Percentiles rank a stretch among this genome's conserved stretches.
These are phyloP conservation scores for Acanthamoeba lenticulata DNA, from an alignment of 208 protist genomes.

Conservation along the genomic window DNA sequence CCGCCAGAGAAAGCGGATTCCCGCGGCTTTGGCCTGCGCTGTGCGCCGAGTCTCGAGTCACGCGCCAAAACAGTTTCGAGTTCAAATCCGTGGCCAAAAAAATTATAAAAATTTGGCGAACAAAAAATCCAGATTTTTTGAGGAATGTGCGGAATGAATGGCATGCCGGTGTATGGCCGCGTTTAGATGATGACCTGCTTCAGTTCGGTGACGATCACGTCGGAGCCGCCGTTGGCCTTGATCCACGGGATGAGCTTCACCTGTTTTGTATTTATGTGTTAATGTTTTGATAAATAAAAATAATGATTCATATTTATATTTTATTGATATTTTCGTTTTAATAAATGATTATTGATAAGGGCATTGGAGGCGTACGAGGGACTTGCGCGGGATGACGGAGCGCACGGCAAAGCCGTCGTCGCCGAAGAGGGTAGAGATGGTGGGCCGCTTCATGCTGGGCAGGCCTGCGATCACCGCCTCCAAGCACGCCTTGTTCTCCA, in stretches of 20 bases:
- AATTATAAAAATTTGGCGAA: too few relatives aligned
- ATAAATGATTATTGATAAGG: background rate
- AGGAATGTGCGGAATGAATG: background rate
- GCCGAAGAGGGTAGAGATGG: constrained; percentile 69
- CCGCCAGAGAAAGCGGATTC: too few relatives aligned
- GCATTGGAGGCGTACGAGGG: background rate
- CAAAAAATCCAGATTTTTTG: too few relatives aligned
- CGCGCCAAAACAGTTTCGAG: too few relatives aligned
- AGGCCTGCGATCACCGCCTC: constrained; percentile 53
- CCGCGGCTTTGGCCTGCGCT: too few relatives aligned
- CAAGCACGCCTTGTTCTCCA: background rate
- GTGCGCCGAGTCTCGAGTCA: too few relatives aligned
- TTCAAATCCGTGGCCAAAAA: too few relatives aligned
- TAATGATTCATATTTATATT: background rate
- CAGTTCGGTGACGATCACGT: constrained; percentile 71
- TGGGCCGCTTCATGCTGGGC: constrained; percentile 66
- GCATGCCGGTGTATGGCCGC: too few relatives aligned
- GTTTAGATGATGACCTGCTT: constrained; percentile 70
- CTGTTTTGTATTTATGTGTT: background rate
- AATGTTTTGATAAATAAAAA: background rate
- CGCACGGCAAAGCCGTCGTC: constrained; percentile 68
- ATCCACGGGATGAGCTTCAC: constrained; percentile 69
- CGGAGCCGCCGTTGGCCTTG: constrained; percentile 68
- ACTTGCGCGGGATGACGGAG: constrained; percentile 63
- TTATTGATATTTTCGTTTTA: background rate